A percentile compares a stretch with the other conserved stretches of the same genome.
These are phyloP conservation scores for Thelonectria rubi DNA, from an alignment of 2,329 filamentous ascomycete genomes.

Conservation along the genomic window DNA sequence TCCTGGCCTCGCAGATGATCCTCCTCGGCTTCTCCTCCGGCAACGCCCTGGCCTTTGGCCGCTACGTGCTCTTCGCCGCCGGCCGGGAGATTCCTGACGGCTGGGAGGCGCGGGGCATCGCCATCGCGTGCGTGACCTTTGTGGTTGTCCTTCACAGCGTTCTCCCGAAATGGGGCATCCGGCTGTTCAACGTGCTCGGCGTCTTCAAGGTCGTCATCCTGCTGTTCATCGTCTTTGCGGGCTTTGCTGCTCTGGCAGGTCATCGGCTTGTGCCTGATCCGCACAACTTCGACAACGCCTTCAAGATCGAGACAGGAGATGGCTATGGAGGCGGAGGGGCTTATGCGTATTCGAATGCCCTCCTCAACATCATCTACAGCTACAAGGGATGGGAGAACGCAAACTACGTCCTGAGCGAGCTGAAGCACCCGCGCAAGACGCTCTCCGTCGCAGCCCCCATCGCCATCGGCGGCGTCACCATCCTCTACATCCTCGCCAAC, in stretches of 20 bases:
- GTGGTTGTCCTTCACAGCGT: conserved; percentile 61
- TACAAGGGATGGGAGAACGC: conserved; percentile 73
- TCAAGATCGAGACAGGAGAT: conserved; percentile 54
- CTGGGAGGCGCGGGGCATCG: conserved; percentile 67
- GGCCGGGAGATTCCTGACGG: conserved; percentile 57
- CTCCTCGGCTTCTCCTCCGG: conserved; percentile 68
- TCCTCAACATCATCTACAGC: conserved; percentile 67
- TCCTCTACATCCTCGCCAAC: conserved; percentile 71
- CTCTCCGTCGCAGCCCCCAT: conserved; percentile 65
- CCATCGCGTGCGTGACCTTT: conserved; percentile 63
- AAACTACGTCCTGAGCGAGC: conserved; percentile 68
- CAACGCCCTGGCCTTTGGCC: conserved; percentile 67
- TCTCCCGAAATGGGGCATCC: conserved; percentile 65
- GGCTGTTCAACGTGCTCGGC: conserved; percentile 66
- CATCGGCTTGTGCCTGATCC: conserved; percentile 59
- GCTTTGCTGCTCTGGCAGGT: conserved; percentile 65
- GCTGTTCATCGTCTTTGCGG: conserved; percentile 68
- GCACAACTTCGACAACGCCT: conserved; percentile 66
- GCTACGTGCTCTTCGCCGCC: conserved; percentile 65
- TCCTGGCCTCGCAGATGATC: conserved; percentile 69
- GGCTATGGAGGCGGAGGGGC: conserved; percentile 59
- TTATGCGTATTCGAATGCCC: conserved; percentile 64
- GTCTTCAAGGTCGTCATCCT: conserved; percentile 69
- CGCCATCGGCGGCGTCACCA: conserved; percentile 65
- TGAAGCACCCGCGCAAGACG: conserved; percentile 64